Evolutionary conservation across 1,284 basidiomycete species (phyloP), one percentile per base, ranked within the genome.

Genomic region (Ceratobasidium sp.): DNA sequence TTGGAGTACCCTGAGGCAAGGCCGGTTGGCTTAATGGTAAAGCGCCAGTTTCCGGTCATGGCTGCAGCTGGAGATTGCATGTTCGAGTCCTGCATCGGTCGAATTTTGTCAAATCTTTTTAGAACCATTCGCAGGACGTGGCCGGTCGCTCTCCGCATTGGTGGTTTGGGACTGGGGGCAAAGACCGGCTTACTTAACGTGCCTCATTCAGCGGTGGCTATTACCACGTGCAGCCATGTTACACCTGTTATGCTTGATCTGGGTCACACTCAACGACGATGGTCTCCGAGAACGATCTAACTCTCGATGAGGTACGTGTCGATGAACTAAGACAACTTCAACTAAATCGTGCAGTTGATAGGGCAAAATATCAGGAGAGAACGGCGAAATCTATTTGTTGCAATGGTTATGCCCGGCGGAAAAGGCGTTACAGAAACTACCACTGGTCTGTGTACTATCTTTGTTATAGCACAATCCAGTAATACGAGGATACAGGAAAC

Each of bases 401-500:
- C 91, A 94, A 82, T 96, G 93, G 93, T 87, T 96, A 5, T 88
- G 90, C 7, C 86, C 87, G 32, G 88, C 90, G 1, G 92, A 95
- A 83, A 88, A 87, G 81, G 86, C 86, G 29, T 82, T 94, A 29
- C 85, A 84, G 56, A 84, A 86, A 7, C 84, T 86, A 49, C 80
- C 87, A 11, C 79, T 86, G 57, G 91, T 92, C 81, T 46, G 90
- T 77, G 22, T 32, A 19, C 29, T 77, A 80, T 57, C 77, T 66
- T 15, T 66, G 44, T 43, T 64, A 29, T 57, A 0, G 19, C 9
- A 34, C 17, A 40, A n/a, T 29, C 17, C 59, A 46, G 13, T 67
- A 65, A 54, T 6, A 62, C 11, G 13, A n/a, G 34, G 8, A 15
- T 56, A 1, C 76, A 95, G 93, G 88, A 88, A 77, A 86, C 89